Conservation (phyloP, 176 grass and related monocot species). For the Phyllostachys edulis region DNA sequence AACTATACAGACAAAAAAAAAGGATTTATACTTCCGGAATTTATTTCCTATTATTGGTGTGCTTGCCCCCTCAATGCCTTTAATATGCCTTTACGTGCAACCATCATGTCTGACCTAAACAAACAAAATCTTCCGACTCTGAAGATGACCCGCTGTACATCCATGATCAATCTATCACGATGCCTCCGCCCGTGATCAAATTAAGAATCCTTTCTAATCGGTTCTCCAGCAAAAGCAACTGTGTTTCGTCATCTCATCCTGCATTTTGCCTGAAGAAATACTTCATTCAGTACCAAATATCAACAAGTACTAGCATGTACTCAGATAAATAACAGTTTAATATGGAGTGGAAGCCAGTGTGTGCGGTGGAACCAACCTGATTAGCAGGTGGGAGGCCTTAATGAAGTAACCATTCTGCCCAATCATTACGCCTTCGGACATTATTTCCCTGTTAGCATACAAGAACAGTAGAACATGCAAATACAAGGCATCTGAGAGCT, state of each 20-base stretch:
- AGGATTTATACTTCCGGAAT: constrained; percentile 32
- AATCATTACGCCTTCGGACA: constrained; percentile 63
- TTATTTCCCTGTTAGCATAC: constrained; percentile 51
- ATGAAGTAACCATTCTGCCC: constrained; percentile 64
- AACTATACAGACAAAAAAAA: constrained; percentile 46
- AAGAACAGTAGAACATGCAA: background rate
- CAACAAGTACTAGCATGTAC: background rate
- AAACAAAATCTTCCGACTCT: constrained; percentile 44
- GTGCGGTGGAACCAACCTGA: constrained; percentile 26
- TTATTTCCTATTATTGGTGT: constrained; percentile 40
- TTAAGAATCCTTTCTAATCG: constrained; percentile 18
- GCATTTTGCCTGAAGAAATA: background rate
- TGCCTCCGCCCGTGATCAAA: background rate
- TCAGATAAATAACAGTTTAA: background rate
- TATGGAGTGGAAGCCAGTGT: background rate
- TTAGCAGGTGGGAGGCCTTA: constrained; percentile 11
- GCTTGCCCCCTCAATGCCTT: constrained; percentile 26
- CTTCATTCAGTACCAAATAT: background rate
- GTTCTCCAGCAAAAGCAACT: background rate
- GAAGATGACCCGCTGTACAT: constrained; percentile 34
- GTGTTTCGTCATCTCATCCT: background rate
- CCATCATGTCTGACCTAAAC: constrained; percentile 32
- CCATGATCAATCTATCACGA: constrained; percentile 9
- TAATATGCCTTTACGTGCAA: constrained; percentile 13
- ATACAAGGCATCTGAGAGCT: background rate